Percentiles rank a stretch among this genome's conserved stretches.
These are phyloP conservation scores for Ophiocytium majus DNA, from an alignment of 352 stramenopile species.

Conservation along the genomic window DNA sequence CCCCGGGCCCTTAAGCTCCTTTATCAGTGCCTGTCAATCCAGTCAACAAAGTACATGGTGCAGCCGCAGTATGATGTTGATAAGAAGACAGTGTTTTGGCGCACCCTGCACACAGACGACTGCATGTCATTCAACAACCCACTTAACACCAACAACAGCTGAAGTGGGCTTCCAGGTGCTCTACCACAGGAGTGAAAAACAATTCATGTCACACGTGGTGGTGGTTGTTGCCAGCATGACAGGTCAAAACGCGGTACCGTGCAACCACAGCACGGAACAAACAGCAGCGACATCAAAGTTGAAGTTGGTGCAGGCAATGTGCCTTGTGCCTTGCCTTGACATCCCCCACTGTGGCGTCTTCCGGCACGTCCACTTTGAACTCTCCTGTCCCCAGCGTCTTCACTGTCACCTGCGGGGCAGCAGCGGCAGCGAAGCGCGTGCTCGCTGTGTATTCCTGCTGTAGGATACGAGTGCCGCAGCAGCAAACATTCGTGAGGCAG, in stretches of 20 bases:
- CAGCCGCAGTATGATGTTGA: no score
- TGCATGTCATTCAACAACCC: not conserved
- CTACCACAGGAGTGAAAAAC: no score
- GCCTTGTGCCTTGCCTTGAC: not conserved
- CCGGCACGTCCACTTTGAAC: slow-evolving; percentile 21
- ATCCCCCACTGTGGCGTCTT: not conserved
- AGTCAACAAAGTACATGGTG: no score
- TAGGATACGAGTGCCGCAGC: no score
- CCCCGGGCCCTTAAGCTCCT: not conserved
- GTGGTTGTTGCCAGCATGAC: not conserved
- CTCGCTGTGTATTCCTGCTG: no score
- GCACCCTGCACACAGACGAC: not conserved
- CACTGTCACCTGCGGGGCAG: not conserved
- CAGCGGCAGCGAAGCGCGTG: not conserved
- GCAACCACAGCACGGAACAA: not conserved
- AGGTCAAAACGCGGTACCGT: not conserved
- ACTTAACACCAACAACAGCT: no score
- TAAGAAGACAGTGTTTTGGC: no score
- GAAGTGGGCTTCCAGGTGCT: no score
- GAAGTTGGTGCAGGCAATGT: not conserved
- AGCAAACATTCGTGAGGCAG: no score
- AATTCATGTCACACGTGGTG: no score
- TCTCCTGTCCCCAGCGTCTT: not conserved
- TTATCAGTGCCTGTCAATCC: not conserved
- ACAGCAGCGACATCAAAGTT: not conserved